Evolutionary conservation across 1,139 yeast genomes (phyloP).

Genomic region (Candida tunisiensis): DNA sequence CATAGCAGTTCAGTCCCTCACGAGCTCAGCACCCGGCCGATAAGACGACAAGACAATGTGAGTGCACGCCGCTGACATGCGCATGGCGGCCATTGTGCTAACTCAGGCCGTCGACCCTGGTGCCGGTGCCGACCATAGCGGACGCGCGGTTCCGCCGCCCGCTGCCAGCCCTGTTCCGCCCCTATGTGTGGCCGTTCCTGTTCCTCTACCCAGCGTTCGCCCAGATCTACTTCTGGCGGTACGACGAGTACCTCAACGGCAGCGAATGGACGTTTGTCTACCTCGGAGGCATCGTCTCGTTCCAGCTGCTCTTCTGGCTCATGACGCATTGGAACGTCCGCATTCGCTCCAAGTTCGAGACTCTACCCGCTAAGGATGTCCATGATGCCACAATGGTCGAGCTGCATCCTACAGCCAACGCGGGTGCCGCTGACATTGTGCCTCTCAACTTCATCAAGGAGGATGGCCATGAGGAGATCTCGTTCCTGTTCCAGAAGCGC

Average conservation of each 20-base stretch:
- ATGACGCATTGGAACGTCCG: constrained; percentile 93
- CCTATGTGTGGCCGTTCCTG: constrained; percentile 76
- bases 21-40: too few species aligned
- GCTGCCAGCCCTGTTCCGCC: constrained; percentile 40
- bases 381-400: constrained; percentile 54
- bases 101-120: constrained; percentile 10
- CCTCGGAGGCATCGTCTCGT: constrained; percentile 51
- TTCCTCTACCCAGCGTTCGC: constrained; percentile 62
- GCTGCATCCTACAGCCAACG: constrained; percentile 69
- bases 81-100: too few species aligned
- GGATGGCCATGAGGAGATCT: constrained; percentile 45
- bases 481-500: constrained; percentile 84
- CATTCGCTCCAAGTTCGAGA: constrained; percentile 42
- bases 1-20: too few species aligned
- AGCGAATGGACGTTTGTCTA: constrained; percentile 75
- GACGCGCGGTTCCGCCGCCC: constrained; percentile 62
- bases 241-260: constrained; percentile 72
- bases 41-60: too few species aligned
- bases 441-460: constrained; percentile 38
- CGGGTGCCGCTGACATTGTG: constrained; percentile 75
- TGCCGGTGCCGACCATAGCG: constrained; percentile 37
- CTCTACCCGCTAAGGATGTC: constrained; percentile 24
- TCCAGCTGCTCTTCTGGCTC: constrained; percentile 65
- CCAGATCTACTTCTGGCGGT: constrained; percentile 48
- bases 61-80: too few species aligned